These are phyloP conservation scores for Apiotrichum veenhuisii DNA, from an alignment of 1,284 basidiomycete species.

Conservation along the genomic window DNA sequence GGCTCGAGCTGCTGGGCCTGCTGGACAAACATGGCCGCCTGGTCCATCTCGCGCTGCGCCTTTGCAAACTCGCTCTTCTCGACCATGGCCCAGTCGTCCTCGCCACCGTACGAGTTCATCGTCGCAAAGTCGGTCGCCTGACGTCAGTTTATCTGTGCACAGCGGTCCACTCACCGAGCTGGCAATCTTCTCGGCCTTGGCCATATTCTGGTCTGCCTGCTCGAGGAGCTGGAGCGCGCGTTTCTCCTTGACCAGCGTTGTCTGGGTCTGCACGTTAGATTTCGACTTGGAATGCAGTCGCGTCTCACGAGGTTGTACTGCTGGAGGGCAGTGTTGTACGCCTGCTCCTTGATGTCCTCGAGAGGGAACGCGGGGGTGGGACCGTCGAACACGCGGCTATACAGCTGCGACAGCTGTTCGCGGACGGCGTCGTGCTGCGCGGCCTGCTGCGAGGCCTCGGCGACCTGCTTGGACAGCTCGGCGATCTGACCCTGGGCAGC, in stretches of 20 bases:
- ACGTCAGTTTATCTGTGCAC: neutral
- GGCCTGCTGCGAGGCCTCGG: conserved; percentile 9
- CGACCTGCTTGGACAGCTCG: conserved; percentile 6
- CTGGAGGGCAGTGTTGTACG: conserved; percentile 1
- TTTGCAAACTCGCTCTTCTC: conserved; percentile 16
- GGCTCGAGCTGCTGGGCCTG: conserved; percentile 27
- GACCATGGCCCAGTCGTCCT: conserved; percentile 3
- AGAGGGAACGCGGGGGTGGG: conserved; percentile 23
- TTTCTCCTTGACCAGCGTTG: conserved; percentile 19
- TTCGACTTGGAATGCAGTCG: too few relatives aligned
- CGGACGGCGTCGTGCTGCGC: conserved; percentile 13
- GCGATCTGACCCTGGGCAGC: conserved; percentile 17
- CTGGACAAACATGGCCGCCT: conserved; percentile 19
- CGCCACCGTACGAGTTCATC: conserved; percentile 6
- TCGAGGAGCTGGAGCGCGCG: conserved; percentile 18
- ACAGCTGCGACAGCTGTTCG: conserved; percentile 17
- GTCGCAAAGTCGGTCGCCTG: conserved; percentile 4
- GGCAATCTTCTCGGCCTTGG: neutral
- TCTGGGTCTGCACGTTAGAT: conserved; percentile 14
- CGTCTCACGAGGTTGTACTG: conserved; percentile 13
- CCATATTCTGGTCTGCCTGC: conserved; percentile 14
- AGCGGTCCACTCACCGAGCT: neutral
- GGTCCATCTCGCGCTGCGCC: conserved; percentile 23
- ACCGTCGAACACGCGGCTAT: conserved; percentile 18
- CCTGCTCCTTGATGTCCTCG: conserved; percentile 22